phyloP scores from a whole-genome alignment of 2,329 filamentous ascomycete genomes.

The Delphinella strobiligena region DNA sequence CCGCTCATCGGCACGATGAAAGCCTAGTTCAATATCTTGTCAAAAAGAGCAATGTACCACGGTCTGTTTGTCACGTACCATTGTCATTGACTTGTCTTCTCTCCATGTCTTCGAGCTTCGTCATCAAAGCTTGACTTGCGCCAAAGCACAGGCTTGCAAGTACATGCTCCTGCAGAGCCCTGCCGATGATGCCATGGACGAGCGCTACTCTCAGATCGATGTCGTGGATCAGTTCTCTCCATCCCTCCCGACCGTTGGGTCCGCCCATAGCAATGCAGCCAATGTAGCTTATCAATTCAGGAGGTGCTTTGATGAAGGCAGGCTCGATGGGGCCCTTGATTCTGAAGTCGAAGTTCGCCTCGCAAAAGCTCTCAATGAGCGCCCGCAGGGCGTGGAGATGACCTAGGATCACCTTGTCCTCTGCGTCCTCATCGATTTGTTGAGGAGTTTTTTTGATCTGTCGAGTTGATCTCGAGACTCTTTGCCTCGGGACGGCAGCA shows the following conservation, averaged over 20 bases:
- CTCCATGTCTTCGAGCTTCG: constrained; percentile 26
- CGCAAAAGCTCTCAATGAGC: neutral
- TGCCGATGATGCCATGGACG: constrained; percentile 16
- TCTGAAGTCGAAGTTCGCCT: neutral
- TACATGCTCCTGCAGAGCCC: constrained; percentile 19
- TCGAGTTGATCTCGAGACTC: too few relatives aligned
- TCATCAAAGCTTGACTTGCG: constrained; percentile 8
- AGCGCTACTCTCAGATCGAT: constrained; percentile 12
- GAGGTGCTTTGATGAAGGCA: neutral
- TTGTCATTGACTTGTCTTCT: constrained; percentile 26
- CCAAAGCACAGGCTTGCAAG: constrained; percentile 19
- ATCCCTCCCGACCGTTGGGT: constrained; percentile 12
- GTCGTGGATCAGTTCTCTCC: constrained; percentile 14
- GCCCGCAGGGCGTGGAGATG: neutral
- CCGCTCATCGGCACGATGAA: constrained; percentile 14
- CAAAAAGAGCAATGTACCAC: too few relatives aligned
- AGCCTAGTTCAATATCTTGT: constrained; percentile 14
- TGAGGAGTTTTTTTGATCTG: neutral
- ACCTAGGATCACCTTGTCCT: neutral
- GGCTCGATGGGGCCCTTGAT: neutral
- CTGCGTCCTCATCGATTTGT: constrained; percentile 1
- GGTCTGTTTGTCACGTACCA: too few relatives aligned
- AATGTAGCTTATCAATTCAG: constrained; percentile 16
- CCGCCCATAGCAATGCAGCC: constrained; percentile 20
- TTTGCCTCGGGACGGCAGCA: too few relatives aligned